These are phyloP conservation scores for Peniophora sp. DNA, from an alignment of 1,284 basidiomycete species.

Conservation along the genomic window DNA sequence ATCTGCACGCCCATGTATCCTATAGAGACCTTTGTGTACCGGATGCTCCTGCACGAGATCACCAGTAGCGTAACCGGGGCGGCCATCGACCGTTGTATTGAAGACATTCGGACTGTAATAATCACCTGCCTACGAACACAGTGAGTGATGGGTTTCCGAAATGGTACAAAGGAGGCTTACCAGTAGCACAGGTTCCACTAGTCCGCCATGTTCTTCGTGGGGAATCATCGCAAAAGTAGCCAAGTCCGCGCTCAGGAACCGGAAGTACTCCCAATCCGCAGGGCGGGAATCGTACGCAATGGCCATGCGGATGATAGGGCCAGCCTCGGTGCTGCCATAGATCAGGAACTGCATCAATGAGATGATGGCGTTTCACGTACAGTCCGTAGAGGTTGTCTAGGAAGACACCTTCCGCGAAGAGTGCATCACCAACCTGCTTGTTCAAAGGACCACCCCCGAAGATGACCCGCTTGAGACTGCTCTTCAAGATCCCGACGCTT, in stretches of 20 bases:
- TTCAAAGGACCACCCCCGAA: slow-evolving; percentile 22
- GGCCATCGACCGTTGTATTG: slow-evolving; percentile 20
- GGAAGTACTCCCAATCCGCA: slow-evolving; percentile 21
- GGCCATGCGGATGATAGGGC: slow-evolving; percentile 9
- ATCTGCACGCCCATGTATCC: slow-evolving; percentile 34
- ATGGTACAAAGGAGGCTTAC: slow-evolving; percentile 4
- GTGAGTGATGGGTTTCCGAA: background rate
- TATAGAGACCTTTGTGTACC: slow-evolving; percentile 30
- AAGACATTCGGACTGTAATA: slow-evolving; percentile 14
- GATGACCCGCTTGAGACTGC: slow-evolving; percentile 12
- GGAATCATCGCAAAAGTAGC: slow-evolving; percentile 10
- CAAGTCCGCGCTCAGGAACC: slow-evolving; percentile 7
- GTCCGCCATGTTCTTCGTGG: slow-evolving; percentile 11
- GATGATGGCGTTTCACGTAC: slow-evolving; percentile 9
- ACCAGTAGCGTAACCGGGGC: slow-evolving; percentile 22
- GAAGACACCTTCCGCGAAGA: slow-evolving; percentile 15
- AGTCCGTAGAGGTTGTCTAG: slow-evolving; percentile 16
- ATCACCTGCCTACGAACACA: background rate
- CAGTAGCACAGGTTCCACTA: slow-evolving; percentile 16
- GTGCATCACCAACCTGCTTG: slow-evolving; percentile 16
- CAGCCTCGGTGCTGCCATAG: slow-evolving; percentile 14
- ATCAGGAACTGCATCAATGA: background rate
- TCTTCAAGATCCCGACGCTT: slow-evolving; percentile 11
- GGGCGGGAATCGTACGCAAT: slow-evolving; percentile 7
- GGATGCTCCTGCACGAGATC: slow-evolving; percentile 39